Base-by-base conservation (phyloP, 139 green algal genomes). In the Picochlorum sp. region DNA sequence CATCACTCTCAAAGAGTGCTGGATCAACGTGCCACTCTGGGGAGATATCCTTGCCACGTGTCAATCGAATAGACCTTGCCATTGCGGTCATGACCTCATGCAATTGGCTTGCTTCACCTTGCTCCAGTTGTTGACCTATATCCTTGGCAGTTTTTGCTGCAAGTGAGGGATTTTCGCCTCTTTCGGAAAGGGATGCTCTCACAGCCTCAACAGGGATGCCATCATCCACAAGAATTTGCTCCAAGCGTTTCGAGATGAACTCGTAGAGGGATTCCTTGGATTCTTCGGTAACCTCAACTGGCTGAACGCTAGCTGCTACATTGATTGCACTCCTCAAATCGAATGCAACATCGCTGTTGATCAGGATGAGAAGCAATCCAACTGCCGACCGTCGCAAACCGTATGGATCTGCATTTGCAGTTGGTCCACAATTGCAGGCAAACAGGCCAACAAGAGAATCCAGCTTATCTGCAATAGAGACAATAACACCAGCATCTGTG, bases 381-480 rank as follows among this genome's bases (percentile, higher is more conserved):
- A 96, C 92, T 9, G 94, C 91, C 1, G 78, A 80, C 14, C 94
- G 79, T 9, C 94, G 76, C n/a, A 98, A 80, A n/a, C 83, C 91
- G 66, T 92, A 98, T 0, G 87, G 94, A 72, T 99, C 94, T 5
- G 92, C 80, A 4, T 71, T 86, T 6, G 91, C 90, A 11, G 80
- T 88, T 18, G 94, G 92, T 18, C 81, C 86, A 52, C 89, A 91
- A 16, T 84, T 86, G 21, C 85, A 89, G 4, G 84, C 89, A 68
- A 95, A 86, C 54, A 99, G 79, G 1, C 94, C 94, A 14, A 98
- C 94, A 31, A 99, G 71, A 26, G 82, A 89, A 70, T 99, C 94
- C 44, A 98, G 67, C 47, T 77, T 73, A 74, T 91, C 84, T 2
- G 78, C 70, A 14, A 87, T 60, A 3, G 81, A 69, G 3, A 86